Evolutionary conservation across 768 basidiomycete genomes (phyloP).

Genomic region (Lactifluus volemus): DNA sequence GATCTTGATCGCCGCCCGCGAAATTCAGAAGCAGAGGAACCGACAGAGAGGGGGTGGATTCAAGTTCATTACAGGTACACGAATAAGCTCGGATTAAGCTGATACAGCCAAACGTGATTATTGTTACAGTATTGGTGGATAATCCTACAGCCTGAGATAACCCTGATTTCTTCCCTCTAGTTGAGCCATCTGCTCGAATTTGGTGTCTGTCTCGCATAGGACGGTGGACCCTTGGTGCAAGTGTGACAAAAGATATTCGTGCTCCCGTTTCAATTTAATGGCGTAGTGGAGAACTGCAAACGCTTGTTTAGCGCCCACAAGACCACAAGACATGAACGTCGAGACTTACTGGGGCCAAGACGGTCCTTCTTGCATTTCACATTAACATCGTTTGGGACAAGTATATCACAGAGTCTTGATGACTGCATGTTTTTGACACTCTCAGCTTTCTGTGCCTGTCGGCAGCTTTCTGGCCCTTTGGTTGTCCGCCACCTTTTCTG

Average conservation of each 20-base stretch:
- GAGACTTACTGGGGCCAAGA: not conserved
- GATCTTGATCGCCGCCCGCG: not conserved
- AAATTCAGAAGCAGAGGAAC: not conserved
- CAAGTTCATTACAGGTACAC: not conserved
- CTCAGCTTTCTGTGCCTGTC: not conserved
- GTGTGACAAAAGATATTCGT: not conserved
- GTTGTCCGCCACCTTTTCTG: not conserved
- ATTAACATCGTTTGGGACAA: not conserved
- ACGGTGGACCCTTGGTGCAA: not conserved
- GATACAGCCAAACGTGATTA: not conserved
- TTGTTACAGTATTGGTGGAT: not conserved
- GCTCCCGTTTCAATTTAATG: not conserved
- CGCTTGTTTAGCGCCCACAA: not conserved
- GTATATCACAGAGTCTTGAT: not conserved
- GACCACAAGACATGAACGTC: not conserved
- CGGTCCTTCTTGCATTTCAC: slow-evolving; percentile 10
- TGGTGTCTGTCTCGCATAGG: not conserved
- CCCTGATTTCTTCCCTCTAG: not conserved
- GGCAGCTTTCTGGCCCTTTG: slow-evolving; percentile 2
- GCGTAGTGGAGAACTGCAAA: slow-evolving; percentile 1
- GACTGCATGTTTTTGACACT: not conserved
- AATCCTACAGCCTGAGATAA: not conserved
- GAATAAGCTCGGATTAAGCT: not conserved
- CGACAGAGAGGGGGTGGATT: not conserved
- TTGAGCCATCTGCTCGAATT: not conserved